Conservation (phyloP, 768 basidiomycete species). For the Tephrocybe sp. region DNA sequence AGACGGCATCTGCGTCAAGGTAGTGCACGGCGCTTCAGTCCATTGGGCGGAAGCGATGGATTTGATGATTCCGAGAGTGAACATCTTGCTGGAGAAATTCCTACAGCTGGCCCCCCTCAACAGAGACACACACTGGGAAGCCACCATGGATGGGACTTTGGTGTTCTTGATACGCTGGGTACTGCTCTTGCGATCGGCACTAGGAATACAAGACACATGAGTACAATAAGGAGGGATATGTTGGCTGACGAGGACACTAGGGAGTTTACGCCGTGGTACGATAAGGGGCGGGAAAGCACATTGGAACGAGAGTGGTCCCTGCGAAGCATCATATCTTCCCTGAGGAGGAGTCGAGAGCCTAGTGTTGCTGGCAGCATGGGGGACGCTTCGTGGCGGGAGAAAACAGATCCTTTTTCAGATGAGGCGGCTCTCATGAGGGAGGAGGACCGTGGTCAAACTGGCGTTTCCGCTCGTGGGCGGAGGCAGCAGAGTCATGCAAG, state of each 20-base stretch:
- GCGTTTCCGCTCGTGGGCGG: conserved; percentile 19
- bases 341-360: conserved; percentile 39
- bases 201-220: conserved; percentile 25
- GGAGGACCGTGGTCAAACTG: conserved; percentile 28
- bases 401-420: conserved; percentile 53
- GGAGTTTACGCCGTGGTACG: conserved; percentile 47
- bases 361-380: conserved; percentile 31
- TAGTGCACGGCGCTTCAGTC: conserved; percentile 29
- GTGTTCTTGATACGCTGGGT: conserved; percentile 20
- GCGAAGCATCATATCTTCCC: conserved; percentile 41
- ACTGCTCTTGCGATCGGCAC: conserved; percentile 27
- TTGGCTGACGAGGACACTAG: conserved; percentile 74
- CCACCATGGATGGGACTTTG: conserved; percentile 17
- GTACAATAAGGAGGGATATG: conserved; percentile 74
- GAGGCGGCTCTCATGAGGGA: conserved; percentile 37
- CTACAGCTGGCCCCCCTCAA: conserved; percentile 25
- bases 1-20: conserved; percentile 30
- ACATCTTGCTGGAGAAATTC: conserved; percentile 31
- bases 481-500: conserved; percentile 41
- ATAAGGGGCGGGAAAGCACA: conserved; percentile 35
- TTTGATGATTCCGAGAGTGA: conserved; percentile 30
- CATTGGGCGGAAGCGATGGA: conserved; percentile 31
- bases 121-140: conserved; percentile 6
- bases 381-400: conserved; percentile 40
- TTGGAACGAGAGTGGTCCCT: conserved; percentile 57